phyloP scores from a whole-genome alignment of 176 grass and related monocot genomes.

The Melocanna baccifera region DNA sequence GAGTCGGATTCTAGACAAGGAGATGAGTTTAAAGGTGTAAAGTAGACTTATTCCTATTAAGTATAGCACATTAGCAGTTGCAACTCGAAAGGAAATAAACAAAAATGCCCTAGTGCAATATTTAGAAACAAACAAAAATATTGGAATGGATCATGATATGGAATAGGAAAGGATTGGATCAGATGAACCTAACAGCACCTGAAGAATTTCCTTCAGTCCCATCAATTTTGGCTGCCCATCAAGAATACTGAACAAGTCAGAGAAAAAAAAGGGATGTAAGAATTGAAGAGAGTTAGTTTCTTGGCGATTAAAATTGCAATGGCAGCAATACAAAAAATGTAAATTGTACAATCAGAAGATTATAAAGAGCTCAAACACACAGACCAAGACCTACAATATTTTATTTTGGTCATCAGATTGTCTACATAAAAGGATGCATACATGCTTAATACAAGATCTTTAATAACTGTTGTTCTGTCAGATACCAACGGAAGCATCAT shows the following conservation, averaged over 20 bases:
- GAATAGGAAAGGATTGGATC: neutral
- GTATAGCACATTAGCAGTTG: constrained; percentile 11
- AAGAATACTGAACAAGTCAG: constrained; percentile 71
- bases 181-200: constrained; percentile 42
- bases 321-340: neutral
- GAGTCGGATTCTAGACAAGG: no score
- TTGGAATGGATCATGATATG: neutral
- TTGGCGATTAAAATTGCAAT: neutral
- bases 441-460: neutral
- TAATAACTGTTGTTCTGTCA: neutral
- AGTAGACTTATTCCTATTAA: no score
- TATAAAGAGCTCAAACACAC: neutral
- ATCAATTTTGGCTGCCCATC: constrained; percentile 90
- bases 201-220: constrained; percentile 96
- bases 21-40: no score
- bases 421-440: neutral
- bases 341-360: neutral
- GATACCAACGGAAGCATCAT: neutral
- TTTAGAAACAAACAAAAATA: neutral
- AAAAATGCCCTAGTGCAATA: neutral
- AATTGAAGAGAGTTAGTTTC: constrained; percentile 9
- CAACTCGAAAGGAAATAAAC: constrained; percentile 4
- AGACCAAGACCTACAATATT: neutral
- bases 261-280: constrained; percentile 34
- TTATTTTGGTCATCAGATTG: neutral